Base-by-base conservation (phyloP, 208 protist genomes). In the Tritrichomonas musculus region DNA sequence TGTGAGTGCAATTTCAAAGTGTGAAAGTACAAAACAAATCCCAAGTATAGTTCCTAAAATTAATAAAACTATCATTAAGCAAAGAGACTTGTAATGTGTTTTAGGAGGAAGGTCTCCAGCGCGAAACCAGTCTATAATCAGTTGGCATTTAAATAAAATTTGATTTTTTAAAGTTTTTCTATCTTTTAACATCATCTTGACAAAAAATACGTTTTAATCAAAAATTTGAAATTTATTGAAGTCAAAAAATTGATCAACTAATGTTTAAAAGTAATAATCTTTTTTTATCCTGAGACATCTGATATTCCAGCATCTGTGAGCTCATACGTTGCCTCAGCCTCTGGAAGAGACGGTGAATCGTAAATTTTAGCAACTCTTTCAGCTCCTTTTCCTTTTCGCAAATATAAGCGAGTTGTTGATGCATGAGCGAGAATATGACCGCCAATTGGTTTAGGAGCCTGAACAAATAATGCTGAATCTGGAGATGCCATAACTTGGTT, bases 341-440 rank as follows among this genome's bases (percentile, higher is more conserved):
- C 98, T 4, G 98, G 98, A n/a, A 99, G 94, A 41, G 94, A 97
- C 8, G 98, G 98, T 92, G 97, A 98, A 95, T 99, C 98, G 93
- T 99, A 99, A 69, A 99, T 98, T 94, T 99, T 99, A 93, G 97
- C 98, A 47, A 99, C 96, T 60, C 98, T 96, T 93, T 98, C 96
- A 84, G 99, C 98, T 17, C 97, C 98, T 36, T 98, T 96, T 44
- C 98, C 98, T 93, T 99, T 99, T 77, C 97, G 96, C 25, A 98
- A 64, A 47, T 72, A 97, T 2, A 98, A 27, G 20, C 97, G 92
- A 20, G 98, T 98, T 17, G 98, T 99, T 14, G 97, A 98, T 5
- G 98, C 98, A 95, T 99, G 99, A n/a, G 98, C 98, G 30, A 99
- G 94, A 50, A 99, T 97, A 94, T 99, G 97, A n/a, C 98, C 98